Percentiles rank a stretch among this genome's conserved stretches.
Evolutionary conservation across 345 rosid species (phyloP).

Genomic region (Cardamine occulta): DNA sequence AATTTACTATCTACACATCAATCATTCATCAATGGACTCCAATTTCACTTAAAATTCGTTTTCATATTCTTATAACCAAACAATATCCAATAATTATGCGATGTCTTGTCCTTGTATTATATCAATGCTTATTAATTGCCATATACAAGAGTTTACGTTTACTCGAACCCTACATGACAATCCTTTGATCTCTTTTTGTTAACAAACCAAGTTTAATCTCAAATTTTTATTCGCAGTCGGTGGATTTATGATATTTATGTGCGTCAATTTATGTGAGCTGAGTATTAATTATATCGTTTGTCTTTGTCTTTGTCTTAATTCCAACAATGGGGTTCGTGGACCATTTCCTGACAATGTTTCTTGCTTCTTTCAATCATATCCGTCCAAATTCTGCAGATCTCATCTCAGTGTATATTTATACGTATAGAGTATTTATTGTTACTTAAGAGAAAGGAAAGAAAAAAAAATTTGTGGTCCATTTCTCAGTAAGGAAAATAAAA

Average conservation of each 20-base stretch:
- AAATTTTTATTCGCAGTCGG: conserved; percentile 13
- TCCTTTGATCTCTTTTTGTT: background rate
- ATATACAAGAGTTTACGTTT: background rate
- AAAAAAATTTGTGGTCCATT: background rate
- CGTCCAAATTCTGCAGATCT: conserved; percentile 21
- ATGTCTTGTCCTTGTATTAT: background rate
- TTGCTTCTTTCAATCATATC: conserved; percentile 21
- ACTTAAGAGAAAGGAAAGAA: background rate
- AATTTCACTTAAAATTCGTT: conserved; percentile 1
- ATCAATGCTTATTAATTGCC: background rate
- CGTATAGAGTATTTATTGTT: background rate
- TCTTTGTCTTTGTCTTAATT: conserved; percentile 19
- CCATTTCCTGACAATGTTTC: conserved; percentile 40
- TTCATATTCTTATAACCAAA: background rate
- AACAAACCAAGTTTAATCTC: background rate
- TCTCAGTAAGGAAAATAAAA: background rate
- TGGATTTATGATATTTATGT: conserved; percentile 12
- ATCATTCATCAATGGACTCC: conserved; percentile 20
- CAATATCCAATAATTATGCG: conserved; percentile 15
- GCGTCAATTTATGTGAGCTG: conserved; percentile 8
- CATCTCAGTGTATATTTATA: conserved; percentile 9
- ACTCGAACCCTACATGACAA: background rate
- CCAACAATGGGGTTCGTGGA: conserved; percentile 34
- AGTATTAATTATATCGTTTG: conserved; percentile 15
- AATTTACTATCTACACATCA: conserved; percentile 16